Percentiles rank a stretch among this genome's conserved stretches.
phyloP scores from a whole-genome alignment of 2,329 filamentous ascomycete genomes.

The Ceratocystiopsis minuta region DNA sequence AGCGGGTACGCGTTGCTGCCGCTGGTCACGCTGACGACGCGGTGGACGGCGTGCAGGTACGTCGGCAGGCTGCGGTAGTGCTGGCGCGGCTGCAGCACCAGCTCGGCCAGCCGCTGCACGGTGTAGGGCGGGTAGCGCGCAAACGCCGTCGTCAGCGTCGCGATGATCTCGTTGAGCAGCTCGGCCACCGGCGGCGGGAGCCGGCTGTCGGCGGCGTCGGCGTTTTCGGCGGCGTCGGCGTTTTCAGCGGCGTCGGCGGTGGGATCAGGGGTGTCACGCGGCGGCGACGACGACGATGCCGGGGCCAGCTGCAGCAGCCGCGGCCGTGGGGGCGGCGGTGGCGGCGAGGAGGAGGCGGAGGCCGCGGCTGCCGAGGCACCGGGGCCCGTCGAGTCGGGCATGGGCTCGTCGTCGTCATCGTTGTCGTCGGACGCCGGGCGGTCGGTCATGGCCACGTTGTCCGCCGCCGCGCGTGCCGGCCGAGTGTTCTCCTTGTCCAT shows the following conservation, averaged over 20 bases:
- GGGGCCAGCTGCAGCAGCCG: background rate
- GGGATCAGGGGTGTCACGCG: background rate
- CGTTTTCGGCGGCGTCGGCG: background rate
- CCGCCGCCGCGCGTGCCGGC: too few relatives aligned
- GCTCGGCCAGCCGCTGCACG: slow-evolving; percentile 77
- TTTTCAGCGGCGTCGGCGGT: background rate
- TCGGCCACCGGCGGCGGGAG: slow-evolving; percentile 45
- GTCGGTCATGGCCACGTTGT: too few relatives aligned
- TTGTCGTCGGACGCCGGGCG: too few relatives aligned
- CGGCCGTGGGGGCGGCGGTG: too few relatives aligned
- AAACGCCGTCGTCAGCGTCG: slow-evolving; percentile 50
- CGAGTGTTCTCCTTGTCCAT: slow-evolving; percentile 51
- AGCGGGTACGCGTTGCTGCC: slow-evolving; percentile 67
- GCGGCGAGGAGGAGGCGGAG: too few relatives aligned
- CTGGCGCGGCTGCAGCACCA: slow-evolving; percentile 54
- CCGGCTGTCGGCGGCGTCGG: slow-evolving; percentile 19
- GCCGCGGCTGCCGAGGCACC: too few relatives aligned
- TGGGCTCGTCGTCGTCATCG: background rate
- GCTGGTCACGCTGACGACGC: slow-evolving; percentile 79
- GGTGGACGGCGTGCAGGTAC: slow-evolving; percentile 80
- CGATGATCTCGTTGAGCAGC: slow-evolving; percentile 42
- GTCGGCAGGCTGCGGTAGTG: slow-evolving; percentile 70
- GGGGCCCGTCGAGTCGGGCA: too few relatives aligned
- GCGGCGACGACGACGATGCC: background rate
- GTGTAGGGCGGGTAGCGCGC: slow-evolving; percentile 68